Evolutionary conservation across 441 rosid genomes (phyloP).

Genomic region (Gossypium trilobum): DNA sequence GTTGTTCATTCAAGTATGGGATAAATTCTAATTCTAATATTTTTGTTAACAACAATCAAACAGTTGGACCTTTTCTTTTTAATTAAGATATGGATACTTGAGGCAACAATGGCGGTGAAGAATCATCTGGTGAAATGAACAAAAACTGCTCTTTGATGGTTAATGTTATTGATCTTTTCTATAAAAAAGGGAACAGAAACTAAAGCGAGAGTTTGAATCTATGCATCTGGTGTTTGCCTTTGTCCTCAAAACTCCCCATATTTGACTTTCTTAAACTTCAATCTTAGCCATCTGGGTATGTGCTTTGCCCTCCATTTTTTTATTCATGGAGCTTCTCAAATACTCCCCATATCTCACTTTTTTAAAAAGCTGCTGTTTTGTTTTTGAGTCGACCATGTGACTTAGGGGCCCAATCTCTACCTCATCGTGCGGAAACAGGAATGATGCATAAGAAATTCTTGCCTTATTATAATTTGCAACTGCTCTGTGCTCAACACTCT

Average conservation of each 20-base stretch:
- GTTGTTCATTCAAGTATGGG: no score
- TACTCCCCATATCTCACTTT: conserved; percentile 18
- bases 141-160: no score
- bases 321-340: conserved; percentile 16
- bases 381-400: conserved; percentile 5
- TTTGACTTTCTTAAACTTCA: not conserved
- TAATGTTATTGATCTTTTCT: no score
- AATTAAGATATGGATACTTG: no score
- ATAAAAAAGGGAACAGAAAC: not conserved
- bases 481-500: conserved; percentile 21
- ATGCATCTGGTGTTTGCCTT: no score
- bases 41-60: no score
- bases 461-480: conserved; percentile 8
- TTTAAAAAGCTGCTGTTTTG: conserved; percentile 7
- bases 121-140: no score
- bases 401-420: conserved; percentile 22
- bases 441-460: conserved; percentile 21
- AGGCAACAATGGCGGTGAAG: no score
- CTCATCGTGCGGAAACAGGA: conserved; percentile 16
- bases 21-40: no score
- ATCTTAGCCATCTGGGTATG: conserved; percentile 14
- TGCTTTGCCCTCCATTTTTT: conserved; percentile 18
- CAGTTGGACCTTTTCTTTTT: no score
- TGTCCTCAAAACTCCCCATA: no score
- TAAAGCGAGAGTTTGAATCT: not conserved